Percentiles rank a stretch among this genome's conserved stretches.
Evolutionary conservation across 495 filamentous ascomycete species (phyloP).

Genomic region (Penicillium flavigenum): DNA sequence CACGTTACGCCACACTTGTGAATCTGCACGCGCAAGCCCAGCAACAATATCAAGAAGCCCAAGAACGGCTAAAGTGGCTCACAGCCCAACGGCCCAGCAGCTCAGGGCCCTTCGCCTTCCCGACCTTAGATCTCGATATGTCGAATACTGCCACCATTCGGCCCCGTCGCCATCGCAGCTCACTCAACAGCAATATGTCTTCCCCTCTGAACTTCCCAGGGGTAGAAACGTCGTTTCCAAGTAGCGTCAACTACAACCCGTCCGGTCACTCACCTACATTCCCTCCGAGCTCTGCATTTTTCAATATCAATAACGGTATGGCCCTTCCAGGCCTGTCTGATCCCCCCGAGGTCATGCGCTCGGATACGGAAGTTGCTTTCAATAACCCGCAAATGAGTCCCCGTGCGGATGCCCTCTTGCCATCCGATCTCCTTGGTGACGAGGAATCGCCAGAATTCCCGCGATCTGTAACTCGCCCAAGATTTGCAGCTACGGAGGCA

Average conservation of each 20-base stretch:
- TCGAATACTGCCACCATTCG: conserved; percentile 44
- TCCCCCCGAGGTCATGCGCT: conserved; percentile 39
- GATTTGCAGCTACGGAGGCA: conserved; percentile 41
- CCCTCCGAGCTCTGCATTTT: conserved; percentile 49
- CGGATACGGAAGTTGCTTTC: conserved; percentile 49
- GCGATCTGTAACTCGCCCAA: conserved; percentile 37
- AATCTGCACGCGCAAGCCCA: conserved; percentile 50
- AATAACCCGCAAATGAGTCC: conserved; percentile 76
- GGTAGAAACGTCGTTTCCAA: conserved; percentile 38
- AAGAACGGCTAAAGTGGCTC: conserved; percentile 53
- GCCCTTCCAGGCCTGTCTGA: conserved; percentile 41
- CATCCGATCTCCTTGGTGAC: conserved; percentile 75
- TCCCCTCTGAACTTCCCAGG: conserved; percentile 45
- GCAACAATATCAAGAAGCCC: conserved; percentile 53
- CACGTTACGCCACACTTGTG: conserved; percentile 51
- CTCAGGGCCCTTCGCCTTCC: conserved; percentile 45
- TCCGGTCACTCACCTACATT: conserved; percentile 51
- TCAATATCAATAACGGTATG: conserved; percentile 62
- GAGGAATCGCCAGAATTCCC: conserved; percentile 65
- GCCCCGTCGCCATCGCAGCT: conserved; percentile 50
- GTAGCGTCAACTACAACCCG: conserved; percentile 43
- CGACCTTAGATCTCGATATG: conserved; percentile 45
- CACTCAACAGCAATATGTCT: conserved; percentile 49
- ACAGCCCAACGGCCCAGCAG: conserved; percentile 44
- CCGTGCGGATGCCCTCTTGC: conserved; percentile 72